phyloP scores from a whole-genome alignment of 139 green algal genomes.

The Tetratostichococcus sp. region DNA sequence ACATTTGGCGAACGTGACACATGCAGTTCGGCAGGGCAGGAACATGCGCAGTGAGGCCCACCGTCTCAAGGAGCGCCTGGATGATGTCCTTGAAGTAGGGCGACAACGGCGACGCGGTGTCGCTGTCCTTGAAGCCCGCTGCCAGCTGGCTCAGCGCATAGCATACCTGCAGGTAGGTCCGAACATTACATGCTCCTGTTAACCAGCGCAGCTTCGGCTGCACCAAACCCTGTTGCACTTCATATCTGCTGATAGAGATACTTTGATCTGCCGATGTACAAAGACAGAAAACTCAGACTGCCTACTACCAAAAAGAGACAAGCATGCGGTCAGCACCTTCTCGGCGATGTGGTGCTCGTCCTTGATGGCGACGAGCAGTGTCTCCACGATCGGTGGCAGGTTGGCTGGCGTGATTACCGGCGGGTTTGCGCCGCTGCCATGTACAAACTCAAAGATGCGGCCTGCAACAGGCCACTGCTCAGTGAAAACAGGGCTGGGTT shows the following conservation, averaged over 20 bases:
- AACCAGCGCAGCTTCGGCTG: too few species aligned
- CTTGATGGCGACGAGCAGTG: conserved; percentile 60
- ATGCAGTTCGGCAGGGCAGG: too few species aligned
- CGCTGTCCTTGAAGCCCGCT: conserved; percentile 48
- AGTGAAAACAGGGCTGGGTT: neutral
- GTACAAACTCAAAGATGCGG: conserved; percentile 93
- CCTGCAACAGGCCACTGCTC: conserved; percentile 20
- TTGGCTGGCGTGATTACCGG: conserved; percentile 46
- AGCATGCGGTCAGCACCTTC: too few species aligned
- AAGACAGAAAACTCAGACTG: neutral
- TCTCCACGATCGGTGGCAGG: conserved; percentile 57
- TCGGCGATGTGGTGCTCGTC: conserved; percentile 84
- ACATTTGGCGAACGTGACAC: too few species aligned
- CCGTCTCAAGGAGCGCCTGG: conserved; percentile 65
- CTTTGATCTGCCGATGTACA: too few species aligned
- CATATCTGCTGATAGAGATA: too few species aligned
- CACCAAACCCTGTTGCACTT: conserved; percentile 1
- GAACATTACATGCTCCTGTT: too few species aligned
- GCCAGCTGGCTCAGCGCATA: conserved; percentile 83
- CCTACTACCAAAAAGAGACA: too few species aligned
- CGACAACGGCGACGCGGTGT: conserved; percentile 51
- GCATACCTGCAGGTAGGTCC: conserved; percentile 58
- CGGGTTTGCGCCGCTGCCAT: conserved; percentile 41
- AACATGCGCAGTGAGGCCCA: neutral
- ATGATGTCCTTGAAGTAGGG: conserved; percentile 88